phyloP scores from a whole-genome alignment of 495 filamentous ascomycete genomes.

The Penicillium flavigenum region DNA sequence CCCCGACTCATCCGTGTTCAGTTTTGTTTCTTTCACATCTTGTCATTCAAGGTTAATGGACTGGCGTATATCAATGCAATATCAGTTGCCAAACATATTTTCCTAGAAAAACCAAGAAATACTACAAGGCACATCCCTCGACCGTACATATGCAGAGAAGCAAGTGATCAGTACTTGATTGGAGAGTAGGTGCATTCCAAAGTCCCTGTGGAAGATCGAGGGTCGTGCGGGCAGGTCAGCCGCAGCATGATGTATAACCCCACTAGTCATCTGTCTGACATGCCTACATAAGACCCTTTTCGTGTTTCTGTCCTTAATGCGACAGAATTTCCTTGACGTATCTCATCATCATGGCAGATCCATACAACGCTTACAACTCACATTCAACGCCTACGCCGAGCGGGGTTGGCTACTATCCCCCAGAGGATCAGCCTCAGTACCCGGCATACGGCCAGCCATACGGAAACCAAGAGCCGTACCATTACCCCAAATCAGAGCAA shows the following conservation, averaged over 20 bases:
- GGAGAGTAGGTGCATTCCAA: conserved; percentile 21
- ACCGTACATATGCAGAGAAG: neutral
- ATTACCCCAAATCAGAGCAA: conserved; percentile 31
- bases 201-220: conserved; percentile 13
- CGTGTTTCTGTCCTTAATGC: neutral
- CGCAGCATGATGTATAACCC: conserved; percentile 25
- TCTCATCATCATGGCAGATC: conserved; percentile 44
- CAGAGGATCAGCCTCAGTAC: conserved; percentile 23
- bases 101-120: neutral
- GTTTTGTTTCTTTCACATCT: conserved; percentile 8
- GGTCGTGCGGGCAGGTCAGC: conserved; percentile 34
- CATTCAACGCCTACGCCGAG: conserved; percentile 28
- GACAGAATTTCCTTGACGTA: neutral
- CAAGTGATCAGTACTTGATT: conserved; percentile 13
- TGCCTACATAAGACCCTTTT: neutral
- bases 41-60: conserved; percentile 14
- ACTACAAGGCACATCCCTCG: conserved; percentile 1
- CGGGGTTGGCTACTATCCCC: conserved; percentile 32
- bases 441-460: conserved; percentile 11
- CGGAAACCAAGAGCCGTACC: conserved; percentile 10
- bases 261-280: conserved; percentile 13
- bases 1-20: conserved; percentile 29
- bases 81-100: conserved; percentile 14
- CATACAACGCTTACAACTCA: conserved; percentile 46
- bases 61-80: conserved; percentile 23